These are phyloP conservation scores for Rhodotorula sp. DNA, from an alignment of 1,284 basidiomycete species.

Conservation along the genomic window DNA sequence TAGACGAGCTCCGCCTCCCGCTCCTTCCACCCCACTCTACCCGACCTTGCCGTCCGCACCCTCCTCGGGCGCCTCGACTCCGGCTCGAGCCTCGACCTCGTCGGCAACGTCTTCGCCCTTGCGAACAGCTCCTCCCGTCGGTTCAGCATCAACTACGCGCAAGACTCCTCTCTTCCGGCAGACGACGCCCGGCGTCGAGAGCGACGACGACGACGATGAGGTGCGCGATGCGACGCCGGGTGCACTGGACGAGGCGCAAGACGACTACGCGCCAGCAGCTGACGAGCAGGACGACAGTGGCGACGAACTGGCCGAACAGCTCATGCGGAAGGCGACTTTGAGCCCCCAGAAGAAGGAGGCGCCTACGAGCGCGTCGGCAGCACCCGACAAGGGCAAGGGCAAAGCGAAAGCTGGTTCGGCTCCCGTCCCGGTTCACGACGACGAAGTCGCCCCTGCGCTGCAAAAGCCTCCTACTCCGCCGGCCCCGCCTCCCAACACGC, in stretches of 20 bases:
- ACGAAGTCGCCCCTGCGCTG: constrained; percentile 20
- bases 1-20: constrained; percentile 19
- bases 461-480: constrained; percentile 26
- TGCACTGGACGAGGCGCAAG: constrained; percentile 57
- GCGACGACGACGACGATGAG: constrained; percentile 44
- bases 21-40: constrained; percentile 10
- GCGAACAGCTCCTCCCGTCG: not conserved
- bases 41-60: constrained; percentile 46
- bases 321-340: constrained; percentile 37
- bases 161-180: constrained; percentile 60
- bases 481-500: constrained; percentile 10
- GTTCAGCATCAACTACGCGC: not conserved
- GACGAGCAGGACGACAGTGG: constrained; percentile 12
- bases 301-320: constrained; percentile 35
- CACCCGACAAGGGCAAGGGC: constrained; percentile 7
- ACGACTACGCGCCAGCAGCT: constrained; percentile 43
- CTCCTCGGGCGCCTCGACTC: constrained; percentile 54
- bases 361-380: not conserved
- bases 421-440: constrained; percentile 2
- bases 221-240: not conserved
- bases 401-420: not conserved
- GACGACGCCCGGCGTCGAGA: constrained; percentile 51
- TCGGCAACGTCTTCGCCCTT: not conserved
- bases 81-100: constrained; percentile 51
- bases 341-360: not conserved